Base-by-base conservation (phyloP, 2,329 filamentous ascomycete species). In the Zymoseptoria passerinii region DNA sequence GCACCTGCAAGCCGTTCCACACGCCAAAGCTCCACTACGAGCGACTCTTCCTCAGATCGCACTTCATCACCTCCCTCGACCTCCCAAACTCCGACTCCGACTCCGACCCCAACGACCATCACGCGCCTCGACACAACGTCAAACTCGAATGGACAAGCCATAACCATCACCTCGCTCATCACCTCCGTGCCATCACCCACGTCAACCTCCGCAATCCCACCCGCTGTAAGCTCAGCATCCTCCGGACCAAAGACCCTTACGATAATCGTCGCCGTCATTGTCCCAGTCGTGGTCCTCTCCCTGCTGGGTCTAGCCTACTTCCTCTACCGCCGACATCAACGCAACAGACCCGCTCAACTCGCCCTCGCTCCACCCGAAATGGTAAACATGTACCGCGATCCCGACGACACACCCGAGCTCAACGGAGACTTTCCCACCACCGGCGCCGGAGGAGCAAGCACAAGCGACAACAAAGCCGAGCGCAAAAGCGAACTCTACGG, bases 381-480 rank as follows among this genome's bases (percentile, higher is more conserved):
- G 54, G 49, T 55, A 10, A 54, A 56, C 54, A 62, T 62, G 60
- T 62, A 62, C 53, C 28, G 51, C 3, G 54, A 60, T 27, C 50
- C 50, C n/a, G 23, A 62, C 19, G 20, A 55, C 20, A 58, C 60
- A 1, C 55, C 51, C 49, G 60, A 62, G 28, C 53, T 60, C 28
- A 58, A 60, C 56, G 49, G 50, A n/a, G 23, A 27, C 28, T 27
- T 28, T 9, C 53, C 57, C 13, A 50, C 51, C 28, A 54, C 50
- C 13, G 52, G 54, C 28, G 51, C 51, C 9, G 51, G 44, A 19
- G 52, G 51, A 4, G 56, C 51, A 4, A 52, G 52, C 9, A 48
- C 52, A 20, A 44, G 16, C 16, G 28, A n/a, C 18, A 28, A 44
- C 4, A 59, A 59, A 28, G 8, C 35, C 8, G 54, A 50, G 10